Base-by-base conservation (phyloP, 23 red algal genomes). In the Chondrus crispus region DNA sequence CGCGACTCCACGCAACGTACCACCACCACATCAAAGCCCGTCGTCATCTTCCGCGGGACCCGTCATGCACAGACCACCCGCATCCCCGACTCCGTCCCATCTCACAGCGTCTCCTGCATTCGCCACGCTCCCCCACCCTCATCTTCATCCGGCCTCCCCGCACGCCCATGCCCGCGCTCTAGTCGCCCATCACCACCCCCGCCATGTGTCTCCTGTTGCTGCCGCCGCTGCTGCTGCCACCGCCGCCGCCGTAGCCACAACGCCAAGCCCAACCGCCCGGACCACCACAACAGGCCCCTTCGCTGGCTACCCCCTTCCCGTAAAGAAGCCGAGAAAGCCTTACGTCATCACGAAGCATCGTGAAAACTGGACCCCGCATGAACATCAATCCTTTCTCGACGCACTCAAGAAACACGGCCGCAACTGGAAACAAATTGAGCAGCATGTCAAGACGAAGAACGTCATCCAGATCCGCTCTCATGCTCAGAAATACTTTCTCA, bases 401-500 rank as follows among this genome's bases (percentile, higher is more conserved):
- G 96, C 91, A 32, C 96, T 98, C 49, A 85, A 86, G 84, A 89
- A 91, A 68, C 87, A 98, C 49, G 96, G 92, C 43, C 57, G 96
- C 2, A 84, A 98, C 48, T 98, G 96, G 96, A 98, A 98, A 57
- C 88, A 69, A 3, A 98, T 98, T 86, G 82, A 95, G 54, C 68
- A 82, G 12, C 85, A 84, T 43, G 92, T 98, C 44, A 93, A 93
- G 37, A 93, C 92, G 64, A 98, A 98, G 85, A 93, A 88, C 48
- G 82, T 98, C 30, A 88, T 95, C 43, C 91, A 98, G 82, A 92
- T 98, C 42, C 74, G 96, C 76, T 95, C 92, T 14, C 96, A 98
- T 47, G 96, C 96, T 18, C 96, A 98, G 76, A 98, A 98, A 58
- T 98, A 98, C 49, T 98, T 98, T 82, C 82, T 95, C 52, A 95